Conservation (phyloP, 768 basidiomycete species). For the Tulasnella sp. region DNA sequence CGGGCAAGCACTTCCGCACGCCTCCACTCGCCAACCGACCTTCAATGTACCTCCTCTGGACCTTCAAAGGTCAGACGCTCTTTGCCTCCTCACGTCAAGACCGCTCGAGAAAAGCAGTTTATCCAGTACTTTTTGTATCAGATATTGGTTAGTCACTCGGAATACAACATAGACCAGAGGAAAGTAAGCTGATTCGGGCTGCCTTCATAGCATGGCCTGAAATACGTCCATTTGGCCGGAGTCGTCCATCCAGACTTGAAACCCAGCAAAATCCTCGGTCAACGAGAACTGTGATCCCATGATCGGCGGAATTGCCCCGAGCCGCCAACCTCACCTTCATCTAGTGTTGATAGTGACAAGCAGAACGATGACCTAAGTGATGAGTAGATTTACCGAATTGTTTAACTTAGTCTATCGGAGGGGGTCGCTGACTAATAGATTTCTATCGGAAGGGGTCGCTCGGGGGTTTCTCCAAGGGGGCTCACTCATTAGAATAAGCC, state of each 20-base stretch:
- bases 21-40: conserved; percentile 6
- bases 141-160: conserved; percentile 65
- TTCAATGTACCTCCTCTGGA: conserved; percentile 27
- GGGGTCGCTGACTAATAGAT: too few relatives aligned
- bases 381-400: too few relatives aligned
- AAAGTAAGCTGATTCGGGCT: background rate
- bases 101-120: conserved; percentile 99
- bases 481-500: too few relatives aligned
- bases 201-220: conserved; percentile 77
- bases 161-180: background rate
- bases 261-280: conserved; percentile 96
- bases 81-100: conserved; percentile 89
- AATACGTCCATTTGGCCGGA: conserved; percentile 99
- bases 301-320: too few relatives aligned
- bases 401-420: too few relatives aligned
- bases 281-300: conserved; percentile 93
- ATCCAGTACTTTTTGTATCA: conserved; percentile 99
- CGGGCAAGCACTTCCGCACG: conserved; percentile 9
- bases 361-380: too few relatives aligned
- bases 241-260: conserved; percentile 99
- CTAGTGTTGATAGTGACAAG: too few relatives aligned
- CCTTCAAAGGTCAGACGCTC: conserved; percentile 20
- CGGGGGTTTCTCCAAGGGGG: too few relatives aligned
- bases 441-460: too few relatives aligned
- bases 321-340: too few relatives aligned